Evolutionary conservation across 2,329 filamentous ascomycete species (phyloP).

Genomic region (Gliomastix tumulicola): DNA sequence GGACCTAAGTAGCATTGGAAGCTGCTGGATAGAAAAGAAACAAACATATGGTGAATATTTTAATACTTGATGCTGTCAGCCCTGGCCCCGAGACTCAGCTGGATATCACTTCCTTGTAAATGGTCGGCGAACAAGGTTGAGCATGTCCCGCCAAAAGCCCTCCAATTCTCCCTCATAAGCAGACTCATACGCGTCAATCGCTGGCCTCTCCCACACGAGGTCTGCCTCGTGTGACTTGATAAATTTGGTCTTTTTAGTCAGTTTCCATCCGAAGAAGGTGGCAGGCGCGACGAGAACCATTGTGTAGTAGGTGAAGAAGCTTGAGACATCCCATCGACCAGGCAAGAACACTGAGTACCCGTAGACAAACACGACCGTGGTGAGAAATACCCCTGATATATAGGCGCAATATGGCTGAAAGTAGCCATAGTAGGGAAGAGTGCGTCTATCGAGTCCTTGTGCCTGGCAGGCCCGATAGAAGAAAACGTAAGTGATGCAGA

Average conservation of each 20-base stretch:
- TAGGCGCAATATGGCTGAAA: constrained; percentile 53
- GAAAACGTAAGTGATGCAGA: constrained; percentile 35
- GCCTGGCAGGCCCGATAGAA: constrained; percentile 45
- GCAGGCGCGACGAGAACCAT: constrained; percentile 47
- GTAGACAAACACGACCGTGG: constrained; percentile 39
- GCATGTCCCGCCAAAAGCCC: no score
- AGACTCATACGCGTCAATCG: constrained; percentile 50
- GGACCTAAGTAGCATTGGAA: no score
- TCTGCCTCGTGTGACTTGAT: constrained; percentile 47
- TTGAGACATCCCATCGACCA: neutral
- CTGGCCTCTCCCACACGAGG: constrained; percentile 53
- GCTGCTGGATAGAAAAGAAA: no score
- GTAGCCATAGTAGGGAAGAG: constrained; percentile 49
- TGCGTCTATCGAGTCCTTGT: constrained; percentile 42
- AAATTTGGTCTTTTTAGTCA: constrained; percentile 51
- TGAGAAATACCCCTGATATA: constrained; percentile 33
- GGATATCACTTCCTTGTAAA: no score
- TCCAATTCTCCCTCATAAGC: no score
- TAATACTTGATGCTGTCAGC: no score
- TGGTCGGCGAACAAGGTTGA: no score
- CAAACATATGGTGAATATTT: no score
- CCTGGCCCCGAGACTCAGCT: no score
- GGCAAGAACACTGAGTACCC: constrained; percentile 38
- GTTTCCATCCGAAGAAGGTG: constrained; percentile 54
- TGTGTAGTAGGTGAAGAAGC: constrained; percentile 14